Conservation (phyloP, 305 asterid genomes). For the Fraxinus xanthoxyloides region DNA sequence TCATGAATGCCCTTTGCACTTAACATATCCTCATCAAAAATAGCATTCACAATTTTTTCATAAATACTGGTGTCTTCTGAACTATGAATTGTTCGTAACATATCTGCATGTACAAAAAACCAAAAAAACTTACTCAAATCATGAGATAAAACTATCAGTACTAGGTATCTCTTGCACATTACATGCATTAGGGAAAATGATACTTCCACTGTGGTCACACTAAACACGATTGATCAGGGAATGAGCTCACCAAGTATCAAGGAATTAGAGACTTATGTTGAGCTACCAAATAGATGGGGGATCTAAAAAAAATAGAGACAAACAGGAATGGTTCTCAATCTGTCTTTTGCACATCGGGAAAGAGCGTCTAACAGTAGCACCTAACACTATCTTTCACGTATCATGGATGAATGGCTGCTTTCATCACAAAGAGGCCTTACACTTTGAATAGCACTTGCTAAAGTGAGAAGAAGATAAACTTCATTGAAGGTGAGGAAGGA, state of each 20-base stretch:
- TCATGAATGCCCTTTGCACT: constrained; percentile 47
- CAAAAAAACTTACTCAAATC: constrained; percentile 21
- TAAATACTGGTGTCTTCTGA: constrained; percentile 73
- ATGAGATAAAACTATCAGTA: constrained; percentile 18
- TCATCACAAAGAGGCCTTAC: background rate
- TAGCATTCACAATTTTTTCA: constrained; percentile 77
- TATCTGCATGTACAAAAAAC: constrained; percentile 54
- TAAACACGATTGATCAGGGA: background rate
- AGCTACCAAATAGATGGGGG: background rate
- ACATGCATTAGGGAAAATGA: background rate
- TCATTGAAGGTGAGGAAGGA: background rate
- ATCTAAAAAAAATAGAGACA: background rate
- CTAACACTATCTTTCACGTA: background rate
- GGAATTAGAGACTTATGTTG: background rate
- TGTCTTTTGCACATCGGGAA: background rate
- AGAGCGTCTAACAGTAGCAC: background rate
- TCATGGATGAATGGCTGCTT: background rate
- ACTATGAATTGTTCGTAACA: constrained; percentile 76
- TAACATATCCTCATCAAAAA: constrained; percentile 68
- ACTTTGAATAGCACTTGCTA: background rate
- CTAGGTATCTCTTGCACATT: constrained; percentile 7
- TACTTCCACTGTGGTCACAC: background rate
- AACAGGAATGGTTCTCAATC: background rate
- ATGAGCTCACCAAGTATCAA: background rate
- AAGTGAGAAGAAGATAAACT: background rate